phyloP scores from a whole-genome alignment of 805 yeast genomes.

The Candida michaelii region DNA sequence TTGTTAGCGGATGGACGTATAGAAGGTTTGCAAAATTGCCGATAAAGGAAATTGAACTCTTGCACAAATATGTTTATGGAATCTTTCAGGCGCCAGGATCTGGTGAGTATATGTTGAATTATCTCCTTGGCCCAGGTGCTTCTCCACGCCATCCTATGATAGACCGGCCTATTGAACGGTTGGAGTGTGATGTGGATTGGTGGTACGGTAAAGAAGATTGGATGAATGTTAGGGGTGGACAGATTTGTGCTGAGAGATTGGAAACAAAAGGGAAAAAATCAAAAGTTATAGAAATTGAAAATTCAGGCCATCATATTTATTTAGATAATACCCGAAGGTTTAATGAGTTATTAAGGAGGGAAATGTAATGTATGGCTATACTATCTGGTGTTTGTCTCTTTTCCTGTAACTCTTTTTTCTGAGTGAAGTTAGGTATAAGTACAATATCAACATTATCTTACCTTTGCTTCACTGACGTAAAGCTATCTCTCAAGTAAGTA shows the following conservation, averaged over 20 bases:
- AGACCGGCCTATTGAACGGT: conserved; percentile 47
- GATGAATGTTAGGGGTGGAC: conserved; percentile 58
- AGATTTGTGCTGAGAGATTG: conserved; percentile 35
- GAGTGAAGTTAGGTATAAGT: too few species aligned
- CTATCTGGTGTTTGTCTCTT: too few species aligned
- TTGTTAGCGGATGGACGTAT: conserved; percentile 87
- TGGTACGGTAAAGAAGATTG: conserved; percentile 77
- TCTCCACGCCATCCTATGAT: conserved; percentile 74
- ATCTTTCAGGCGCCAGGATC: conserved; percentile 87
- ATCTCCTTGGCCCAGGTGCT: conserved; percentile 87
- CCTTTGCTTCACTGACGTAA: too few species aligned
- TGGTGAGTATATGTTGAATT: conserved; percentile 89
- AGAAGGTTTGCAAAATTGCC: conserved; percentile 70
- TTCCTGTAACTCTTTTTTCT: too few species aligned
- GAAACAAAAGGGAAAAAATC: conserved; percentile 19
- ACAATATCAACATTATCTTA: too few species aligned
- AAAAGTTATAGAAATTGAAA: conserved; percentile 42
- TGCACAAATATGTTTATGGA: conserved; percentile 80
- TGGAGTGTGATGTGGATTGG: conserved; percentile 72
- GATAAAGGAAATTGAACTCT: conserved; percentile 42
- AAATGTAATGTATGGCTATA: too few species aligned
- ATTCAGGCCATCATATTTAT: conserved; percentile 79
- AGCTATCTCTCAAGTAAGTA: conserved; percentile 10
- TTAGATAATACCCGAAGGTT: conserved; percentile 61
- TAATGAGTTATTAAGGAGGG: conserved; percentile 48